Conservation (phyloP, 2,329 filamentous ascomycete species). For the Cordyceps cicadae region DNA sequence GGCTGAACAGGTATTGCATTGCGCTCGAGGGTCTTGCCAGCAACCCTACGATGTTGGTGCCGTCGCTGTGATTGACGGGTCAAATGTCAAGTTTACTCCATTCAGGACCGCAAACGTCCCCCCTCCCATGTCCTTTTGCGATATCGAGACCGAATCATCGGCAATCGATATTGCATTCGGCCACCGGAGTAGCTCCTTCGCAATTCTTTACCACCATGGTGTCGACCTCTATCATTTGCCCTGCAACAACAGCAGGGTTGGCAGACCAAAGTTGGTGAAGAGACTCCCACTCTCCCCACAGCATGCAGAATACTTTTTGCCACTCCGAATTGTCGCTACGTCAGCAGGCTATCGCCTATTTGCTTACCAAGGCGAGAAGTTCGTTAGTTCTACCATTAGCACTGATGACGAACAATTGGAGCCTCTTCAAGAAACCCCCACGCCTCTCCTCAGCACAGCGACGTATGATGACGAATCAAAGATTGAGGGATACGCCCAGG, state of each 20-base stretch:
- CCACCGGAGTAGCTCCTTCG: constrained; percentile 55
- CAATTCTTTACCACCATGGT: constrained; percentile 58
- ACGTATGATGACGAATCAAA: constrained; percentile 23
- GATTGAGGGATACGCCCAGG: constrained; percentile 35
- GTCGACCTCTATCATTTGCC: constrained; percentile 66
- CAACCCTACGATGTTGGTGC: constrained; percentile 70
- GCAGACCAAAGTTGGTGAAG: constrained; percentile 33
- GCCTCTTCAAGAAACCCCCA: constrained; percentile 8
- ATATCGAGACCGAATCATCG: constrained; percentile 54
- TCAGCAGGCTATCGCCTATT: constrained; percentile 24
- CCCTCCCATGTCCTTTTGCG: constrained; percentile 83
- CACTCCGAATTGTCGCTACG: constrained; percentile 26
- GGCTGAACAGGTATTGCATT: constrained; percentile 60
- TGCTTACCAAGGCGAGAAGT: constrained; percentile 21
- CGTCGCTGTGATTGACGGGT: constrained; percentile 79
- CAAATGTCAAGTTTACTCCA: constrained; percentile 72
- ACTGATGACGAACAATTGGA: constrained; percentile 14
- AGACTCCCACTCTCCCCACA: constrained; percentile 30
- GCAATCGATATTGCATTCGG: constrained; percentile 70
- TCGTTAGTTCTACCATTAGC: constrained; percentile 19
- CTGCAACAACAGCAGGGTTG: constrained; percentile 45
- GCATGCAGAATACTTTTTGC: constrained; percentile 18
- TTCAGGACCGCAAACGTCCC: constrained; percentile 77
- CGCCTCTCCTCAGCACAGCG: constrained; percentile 20
- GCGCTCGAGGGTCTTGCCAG: constrained; percentile 58